Conservation (phyloP, 257 asterid genomes). For the Eucommia ulmoides region DNA sequence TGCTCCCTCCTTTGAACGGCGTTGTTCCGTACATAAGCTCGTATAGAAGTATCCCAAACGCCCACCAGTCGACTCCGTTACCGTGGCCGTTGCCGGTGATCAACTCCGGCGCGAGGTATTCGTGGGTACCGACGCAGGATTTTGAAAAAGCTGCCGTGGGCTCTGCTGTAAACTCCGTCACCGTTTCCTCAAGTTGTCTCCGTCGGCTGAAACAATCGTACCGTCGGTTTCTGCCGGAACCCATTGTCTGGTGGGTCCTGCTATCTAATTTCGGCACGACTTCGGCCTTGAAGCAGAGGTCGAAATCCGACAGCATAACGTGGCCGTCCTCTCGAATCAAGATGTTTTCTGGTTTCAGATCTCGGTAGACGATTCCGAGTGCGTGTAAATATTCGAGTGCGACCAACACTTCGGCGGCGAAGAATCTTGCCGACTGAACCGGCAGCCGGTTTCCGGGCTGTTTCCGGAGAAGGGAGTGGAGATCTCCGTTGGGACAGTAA, state of each 20-base stretch:
- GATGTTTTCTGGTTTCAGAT: constrained; percentile 73
- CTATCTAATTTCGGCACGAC: constrained; percentile 38
- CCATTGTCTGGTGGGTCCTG: constrained; percentile 7
- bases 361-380: constrained; percentile 74
- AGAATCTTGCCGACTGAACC: constrained; percentile 51
- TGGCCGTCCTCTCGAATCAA: constrained; percentile 76
- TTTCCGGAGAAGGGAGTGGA: constrained; percentile 62
- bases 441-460: constrained; percentile 45
- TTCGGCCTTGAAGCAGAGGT: constrained; percentile 52
- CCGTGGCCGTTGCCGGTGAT: constrained; percentile 72
- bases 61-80: constrained; percentile 98
- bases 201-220: constrained; percentile 13
- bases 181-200: constrained; percentile 23
- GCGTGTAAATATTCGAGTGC: constrained; percentile 73
- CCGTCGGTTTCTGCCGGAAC: constrained; percentile 4
- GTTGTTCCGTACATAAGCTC: constrained; percentile 63
- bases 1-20: constrained; percentile 72
- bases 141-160: constrained; percentile 68
- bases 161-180: constrained; percentile 67
- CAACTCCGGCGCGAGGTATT: constrained; percentile 75
- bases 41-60: constrained; percentile 64
- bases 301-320: constrained; percentile 74
- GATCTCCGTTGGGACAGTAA: constrained; percentile 75
- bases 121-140: constrained; percentile 88
- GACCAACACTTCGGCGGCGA: constrained; percentile 55